Evolutionary conservation across 768 basidiomycete genomes (phyloP), one percentile per base, ranked within the genome.

Genomic region (Phylloporus sp.): DNA sequence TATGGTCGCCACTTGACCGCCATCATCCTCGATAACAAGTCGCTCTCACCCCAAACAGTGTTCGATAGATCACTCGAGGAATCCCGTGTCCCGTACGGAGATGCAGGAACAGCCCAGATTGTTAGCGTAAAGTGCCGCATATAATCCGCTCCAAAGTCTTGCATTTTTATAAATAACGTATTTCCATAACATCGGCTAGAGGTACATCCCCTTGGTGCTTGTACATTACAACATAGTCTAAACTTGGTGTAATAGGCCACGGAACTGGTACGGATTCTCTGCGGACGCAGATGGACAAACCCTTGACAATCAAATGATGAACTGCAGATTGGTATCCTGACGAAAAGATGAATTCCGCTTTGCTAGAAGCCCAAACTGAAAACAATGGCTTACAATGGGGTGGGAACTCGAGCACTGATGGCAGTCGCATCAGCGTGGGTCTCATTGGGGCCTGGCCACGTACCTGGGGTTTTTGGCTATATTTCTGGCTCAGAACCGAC

Each of bases 1-100:
- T 85, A 90, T 57, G 77, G 79, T 7, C 71, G 76, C 32, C 67
- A 69, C 31, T 62, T 92, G 40, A 80, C 84, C 5, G 85, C 87
- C 4, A 66, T 91, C 34, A 69, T 92, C n/a, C 70, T 91, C 35
- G 73, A 66, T 26, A 35, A 38, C 59, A 36, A 52, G 28, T 62
- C 55, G 4, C 21, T 59, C 48, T 45, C n/a, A 3, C n/a, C 42
- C 9, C 50, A 52, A 9, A 47, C 48, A 35, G 28, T 50, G 27
- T 50, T 63, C 40, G 58, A 52, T 13, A 41, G 59, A 41, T 56
- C 57, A 17, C 47, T 49, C 17, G 44, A 49, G 3, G 61, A 61
- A 20, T 60, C 53, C 13, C 26, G 38, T 18, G 61, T 86, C 33
- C 71, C 66, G 13, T 86, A 85, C 45, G 85, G 86, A 8, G 81